A percentile compares a stretch with the other conserved stretches of the same genome.
Conservation (phyloP, 169 alveolate genomes). For the Eimeria maxima region DNA sequence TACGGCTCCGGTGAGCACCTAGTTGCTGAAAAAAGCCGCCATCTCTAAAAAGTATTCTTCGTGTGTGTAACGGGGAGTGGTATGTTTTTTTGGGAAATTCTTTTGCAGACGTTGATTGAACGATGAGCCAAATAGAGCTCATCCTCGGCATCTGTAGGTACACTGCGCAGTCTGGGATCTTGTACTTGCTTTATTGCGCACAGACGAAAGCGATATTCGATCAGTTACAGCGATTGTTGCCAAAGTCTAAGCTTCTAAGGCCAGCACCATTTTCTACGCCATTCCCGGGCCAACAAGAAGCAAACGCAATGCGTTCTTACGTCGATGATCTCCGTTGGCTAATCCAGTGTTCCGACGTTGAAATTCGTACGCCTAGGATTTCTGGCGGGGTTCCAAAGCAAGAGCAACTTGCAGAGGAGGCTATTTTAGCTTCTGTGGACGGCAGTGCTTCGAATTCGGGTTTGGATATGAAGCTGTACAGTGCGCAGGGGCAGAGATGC, state of each 20-base stretch:
- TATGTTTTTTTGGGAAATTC: not conserved
- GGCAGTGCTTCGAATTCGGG: constrained; percentile 33
- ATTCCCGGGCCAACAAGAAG: not conserved
- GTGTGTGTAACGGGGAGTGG: not conserved
- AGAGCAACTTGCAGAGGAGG: not conserved
- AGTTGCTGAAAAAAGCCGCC: not conserved
- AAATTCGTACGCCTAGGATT: not conserved
- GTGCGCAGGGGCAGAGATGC: constrained; percentile 64
- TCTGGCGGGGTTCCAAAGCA: not conserved
- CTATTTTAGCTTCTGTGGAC: constrained; percentile 22
- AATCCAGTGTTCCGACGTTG: constrained; percentile 74
- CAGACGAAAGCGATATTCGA: constrained; percentile 39
- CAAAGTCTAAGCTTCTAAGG: not conserved
- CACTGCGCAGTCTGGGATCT: not conserved
- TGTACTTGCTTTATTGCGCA: not conserved
- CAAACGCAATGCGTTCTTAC: not conserved
- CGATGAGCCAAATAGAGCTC: not conserved
- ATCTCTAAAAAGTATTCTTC: not conserved
- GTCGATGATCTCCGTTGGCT: constrained; percentile 83
- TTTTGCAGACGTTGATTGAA: not conserved
- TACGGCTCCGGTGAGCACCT: constrained; percentile 49
- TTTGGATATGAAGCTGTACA: constrained; percentile 36
- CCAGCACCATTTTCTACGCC: not conserved
- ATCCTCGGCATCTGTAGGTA: not conserved
- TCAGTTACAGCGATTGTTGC: not conserved